Evolutionary conservation across 2,329 filamentous ascomycete species (phyloP), one percentile per base, ranked within the genome.

Genomic region (Neonectria faginata): DNA sequence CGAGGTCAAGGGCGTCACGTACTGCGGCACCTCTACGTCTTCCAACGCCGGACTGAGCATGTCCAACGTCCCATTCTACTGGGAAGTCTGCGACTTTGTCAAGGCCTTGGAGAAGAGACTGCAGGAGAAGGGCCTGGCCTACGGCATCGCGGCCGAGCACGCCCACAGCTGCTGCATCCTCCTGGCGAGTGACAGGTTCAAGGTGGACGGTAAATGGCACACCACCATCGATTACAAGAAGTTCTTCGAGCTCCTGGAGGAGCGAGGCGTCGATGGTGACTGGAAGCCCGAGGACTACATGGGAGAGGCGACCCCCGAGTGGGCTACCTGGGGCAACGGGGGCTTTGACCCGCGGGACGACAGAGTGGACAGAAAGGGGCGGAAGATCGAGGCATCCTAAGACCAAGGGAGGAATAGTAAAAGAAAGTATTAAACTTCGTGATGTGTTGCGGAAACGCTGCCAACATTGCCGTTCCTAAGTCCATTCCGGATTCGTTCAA

Each of bases 41-140:
- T 90, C 92, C 4, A 91, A 90, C 57, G 94, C 93, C 0, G 95
- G 95, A 0, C 84, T 98, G 51, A 96, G 90, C n/a, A 98, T 98
- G 95, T 89, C 93, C 74, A 98, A 98, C 75, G 96, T 98, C 10
- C 95, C 95, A 0, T 98, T 97, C 76, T 98, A 97, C 81, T 91
- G 92, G 77, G 95, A 97, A 79, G 92, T 97, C 3, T 88, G 88
- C 39, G 88, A 90, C 2, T 98, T 97, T 75, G 94, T 97, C 10
- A 85, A 87, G 42, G 90, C 91, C 1, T 85, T 97, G 0, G 89
- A 94, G 67, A 80, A 81, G 36, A 90, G 91, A 65, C 83, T 98
- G 12, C 82, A 84, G 41, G 84, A 85, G 55, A 86, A 92, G 44
- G 93, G 92, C 0, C 83, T 98, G 7, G 84, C 84, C 1, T 98